These are phyloP conservation scores for Russula griseocarnosa DNA, from an alignment of 768 basidiomycete species.

Conservation along the genomic window DNA sequence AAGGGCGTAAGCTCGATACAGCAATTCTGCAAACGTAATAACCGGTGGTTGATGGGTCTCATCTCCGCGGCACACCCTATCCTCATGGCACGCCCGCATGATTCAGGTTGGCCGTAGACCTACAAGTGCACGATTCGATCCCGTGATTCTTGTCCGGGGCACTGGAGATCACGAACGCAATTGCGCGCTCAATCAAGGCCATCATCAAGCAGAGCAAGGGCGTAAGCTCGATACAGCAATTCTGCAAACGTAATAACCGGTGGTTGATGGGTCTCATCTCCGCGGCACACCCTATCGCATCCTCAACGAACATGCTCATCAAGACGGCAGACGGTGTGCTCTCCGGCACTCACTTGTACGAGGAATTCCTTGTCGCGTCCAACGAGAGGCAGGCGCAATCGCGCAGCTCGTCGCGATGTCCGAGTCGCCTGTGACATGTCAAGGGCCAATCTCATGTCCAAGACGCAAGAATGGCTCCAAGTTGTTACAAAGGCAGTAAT, in stretches of 20 bases:
- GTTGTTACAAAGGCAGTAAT: conserved; percentile 93
- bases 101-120: conserved; percentile 44
- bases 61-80: conserved; percentile 63
- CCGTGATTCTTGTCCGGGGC: conserved; percentile 72
- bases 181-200: conserved; percentile 89
- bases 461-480: conserved; percentile 95
- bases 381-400: conserved; percentile 95
- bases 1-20: conserved; percentile 62
- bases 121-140: too few species aligned
- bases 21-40: conserved; percentile 96
- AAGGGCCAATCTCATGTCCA: conserved; percentile 88
- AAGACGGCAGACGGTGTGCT: conserved; percentile 98
- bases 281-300: conserved; percentile 96
- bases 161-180: conserved; percentile 92
- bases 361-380: conserved; percentile 97
- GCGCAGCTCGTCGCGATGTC: conserved; percentile 97
- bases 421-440: conserved; percentile 66
- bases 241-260: too few species aligned
- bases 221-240: too few species aligned
- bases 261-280: too few species aligned
- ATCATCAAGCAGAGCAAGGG: conserved; percentile 94
- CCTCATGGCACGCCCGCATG: conserved; percentile 86
- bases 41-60: conserved; percentile 96
- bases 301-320: conserved; percentile 84
- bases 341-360: conserved; percentile 95